Percentiles rank a stretch among this genome's conserved stretches.
Conservation (phyloP, 768 basidiomycete species). For the Tricholoma hemisulphureum region DNA sequence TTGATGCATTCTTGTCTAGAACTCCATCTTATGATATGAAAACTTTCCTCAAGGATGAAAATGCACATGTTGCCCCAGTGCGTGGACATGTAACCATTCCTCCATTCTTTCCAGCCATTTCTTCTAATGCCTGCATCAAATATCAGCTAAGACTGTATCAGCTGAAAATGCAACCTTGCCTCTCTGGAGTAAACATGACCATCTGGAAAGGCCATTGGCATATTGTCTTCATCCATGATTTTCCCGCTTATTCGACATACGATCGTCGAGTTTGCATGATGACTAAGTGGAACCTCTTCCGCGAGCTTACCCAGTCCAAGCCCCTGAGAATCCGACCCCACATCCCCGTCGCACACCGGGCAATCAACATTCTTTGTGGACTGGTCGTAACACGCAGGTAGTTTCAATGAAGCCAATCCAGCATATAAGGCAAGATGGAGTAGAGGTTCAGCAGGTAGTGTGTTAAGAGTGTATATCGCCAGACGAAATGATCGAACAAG, state of each 20-base stretch:
- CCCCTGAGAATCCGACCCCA: slow-evolving; percentile 32
- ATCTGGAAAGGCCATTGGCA: slow-evolving; percentile 88
- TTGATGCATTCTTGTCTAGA: not conserved
- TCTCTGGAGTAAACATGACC: slow-evolving; percentile 93
- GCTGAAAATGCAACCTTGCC: slow-evolving; percentile 43
- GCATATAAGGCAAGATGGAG: slow-evolving; percentile 88
- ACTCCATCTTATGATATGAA: slow-evolving; percentile 68
- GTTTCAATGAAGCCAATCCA: slow-evolving; percentile 86
- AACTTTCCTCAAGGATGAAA: slow-evolving; percentile 76
- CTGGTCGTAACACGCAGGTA: slow-evolving; percentile 75
- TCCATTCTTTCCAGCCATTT: slow-evolving; percentile 79
- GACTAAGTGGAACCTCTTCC: slow-evolving; percentile 84
- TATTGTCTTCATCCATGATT: slow-evolving; percentile 94
- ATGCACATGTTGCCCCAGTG: slow-evolving; percentile 62
- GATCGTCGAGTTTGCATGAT: slow-evolving; percentile 94
- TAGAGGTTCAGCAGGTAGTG: slow-evolving; percentile 82
- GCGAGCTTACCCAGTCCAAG: slow-evolving; percentile 73
- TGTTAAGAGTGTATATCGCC: slow-evolving; percentile 85
- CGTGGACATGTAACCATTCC: slow-evolving; percentile 85
- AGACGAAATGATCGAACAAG: slow-evolving; percentile 79
- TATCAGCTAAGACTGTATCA: slow-evolving; percentile 6
- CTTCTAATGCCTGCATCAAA: slow-evolving; percentile 70
- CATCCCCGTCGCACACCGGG: slow-evolving; percentile 78
- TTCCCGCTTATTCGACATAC: slow-evolving; percentile 89
- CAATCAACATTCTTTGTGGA: slow-evolving; percentile 77